These are phyloP conservation scores for Hanseniaspora clermontiae DNA, from an alignment of 805 yeast genomes.

Conservation along the genomic window DNA sequence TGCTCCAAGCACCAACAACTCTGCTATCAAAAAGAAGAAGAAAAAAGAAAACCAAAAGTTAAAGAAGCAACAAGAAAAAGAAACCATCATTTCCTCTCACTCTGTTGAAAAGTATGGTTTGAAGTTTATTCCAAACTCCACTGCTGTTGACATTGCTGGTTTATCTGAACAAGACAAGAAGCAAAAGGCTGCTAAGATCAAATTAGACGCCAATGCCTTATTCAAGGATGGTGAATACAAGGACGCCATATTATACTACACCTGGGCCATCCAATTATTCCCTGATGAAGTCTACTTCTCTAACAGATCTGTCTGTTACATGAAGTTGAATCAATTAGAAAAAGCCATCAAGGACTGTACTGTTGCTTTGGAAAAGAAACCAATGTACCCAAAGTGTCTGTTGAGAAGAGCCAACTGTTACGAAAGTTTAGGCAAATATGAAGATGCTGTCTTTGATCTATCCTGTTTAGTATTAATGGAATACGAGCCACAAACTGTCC, in stretches of 20 bases:
- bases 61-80: conserved; percentile 25
- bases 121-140: conserved; percentile 13
- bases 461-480: conserved; percentile 80
- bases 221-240: conserved; percentile 60
- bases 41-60: conserved; percentile 31
- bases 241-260: conserved; percentile 68
- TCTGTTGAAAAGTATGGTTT: conserved; percentile 12
- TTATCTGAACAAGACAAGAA: conserved; percentile 40
- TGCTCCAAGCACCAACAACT: conserved; percentile 14
- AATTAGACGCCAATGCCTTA: conserved; percentile 75
- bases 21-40: conserved; percentile 20
- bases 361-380: conserved; percentile 70
- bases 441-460: conserved; percentile 81
- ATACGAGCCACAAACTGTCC: conserved; percentile 63
- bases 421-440: conserved; percentile 64
- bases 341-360: conserved; percentile 83
- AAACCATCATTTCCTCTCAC: conserved; percentile 15
- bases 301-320: conserved; percentile 92
- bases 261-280: conserved; percentile 62
- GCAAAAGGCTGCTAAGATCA: conserved; percentile 58
- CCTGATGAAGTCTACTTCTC: conserved; percentile 83
- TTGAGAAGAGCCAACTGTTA: conserved; percentile 87
- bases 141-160: conserved; percentile 27
- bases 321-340: conserved; percentile 65
- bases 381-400: conserved; percentile 82